A percentile compares a stretch with the other conserved stretches of the same genome.
Evolutionary conservation across 805 yeast species (phyloP).

Genomic region (Brettanomyces nanus): DNA sequence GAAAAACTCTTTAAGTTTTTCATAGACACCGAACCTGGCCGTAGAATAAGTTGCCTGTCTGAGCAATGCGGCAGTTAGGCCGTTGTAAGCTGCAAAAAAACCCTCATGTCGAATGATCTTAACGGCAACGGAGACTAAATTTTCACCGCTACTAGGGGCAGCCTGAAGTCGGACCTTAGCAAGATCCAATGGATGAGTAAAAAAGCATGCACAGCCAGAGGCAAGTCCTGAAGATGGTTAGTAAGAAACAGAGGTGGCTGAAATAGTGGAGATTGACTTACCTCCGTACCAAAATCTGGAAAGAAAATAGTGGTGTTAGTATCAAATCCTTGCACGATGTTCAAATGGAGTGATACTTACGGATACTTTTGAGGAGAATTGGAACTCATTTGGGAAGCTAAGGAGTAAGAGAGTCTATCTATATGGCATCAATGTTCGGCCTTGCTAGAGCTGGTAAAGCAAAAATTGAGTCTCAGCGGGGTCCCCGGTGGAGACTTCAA

Average conservation of each 20-base stretch:
- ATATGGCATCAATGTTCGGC: neutral
- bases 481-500: no score
- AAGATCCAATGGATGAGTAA: slow-evolving; percentile 77
- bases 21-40: slow-evolving; percentile 82
- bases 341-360: neutral
- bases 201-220: slow-evolving; percentile 56
- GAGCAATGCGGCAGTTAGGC: slow-evolving; percentile 71
- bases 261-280: slow-evolving; percentile 5
- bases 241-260: slow-evolving; percentile 30
- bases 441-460: no score
- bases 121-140: slow-evolving; percentile 51
- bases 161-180: slow-evolving; percentile 86
- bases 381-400: neutral
- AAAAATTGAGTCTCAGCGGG: no score
- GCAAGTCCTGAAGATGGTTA: slow-evolving; percentile 39
- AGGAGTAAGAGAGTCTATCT: neutral
- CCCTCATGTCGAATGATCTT: slow-evolving; percentile 60
- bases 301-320: neutral
- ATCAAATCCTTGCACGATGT: neutral
- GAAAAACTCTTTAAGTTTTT: slow-evolving; percentile 53
- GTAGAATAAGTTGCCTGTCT: slow-evolving; percentile 88
- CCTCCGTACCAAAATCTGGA: slow-evolving; percentile 22
- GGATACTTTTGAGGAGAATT: neutral
- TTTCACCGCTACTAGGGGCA: slow-evolving; percentile 57
- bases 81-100: slow-evolving; percentile 63